Evolutionary conservation across 192 early-diverging fungal genomes (phyloP).

Genomic region (Mortierella hygrophila): DNA sequence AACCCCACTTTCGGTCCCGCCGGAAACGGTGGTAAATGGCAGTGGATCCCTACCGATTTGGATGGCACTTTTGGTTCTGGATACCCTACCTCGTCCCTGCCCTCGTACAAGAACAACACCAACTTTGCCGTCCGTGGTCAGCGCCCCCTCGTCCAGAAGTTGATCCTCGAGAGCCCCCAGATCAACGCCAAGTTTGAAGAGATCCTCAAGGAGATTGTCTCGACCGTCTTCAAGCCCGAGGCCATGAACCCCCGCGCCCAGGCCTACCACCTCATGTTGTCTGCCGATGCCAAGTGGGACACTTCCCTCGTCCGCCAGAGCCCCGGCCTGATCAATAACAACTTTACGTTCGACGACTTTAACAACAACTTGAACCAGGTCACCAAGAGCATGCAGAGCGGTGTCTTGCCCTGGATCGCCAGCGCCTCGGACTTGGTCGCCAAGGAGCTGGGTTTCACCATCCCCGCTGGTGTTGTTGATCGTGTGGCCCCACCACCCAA

Average conservation of each 20-base stretch:
- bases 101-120: conserved; percentile 24
- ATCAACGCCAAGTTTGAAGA: conserved; percentile 48
- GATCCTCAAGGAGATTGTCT: conserved; percentile 48
- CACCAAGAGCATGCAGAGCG: conserved; percentile 33
- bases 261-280: conserved; percentile 46
- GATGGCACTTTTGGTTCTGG: conserved; percentile 59
- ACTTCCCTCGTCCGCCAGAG: conserved; percentile 15
- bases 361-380: conserved; percentile 31
- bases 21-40: conserved; percentile 21
- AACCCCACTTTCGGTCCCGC: conserved; percentile 35
- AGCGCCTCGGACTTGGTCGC: conserved; percentile 17
- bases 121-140: conserved; percentile 15
- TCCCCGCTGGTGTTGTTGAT: conserved; percentile 30
- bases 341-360: conserved; percentile 34
- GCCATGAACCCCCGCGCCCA: conserved; percentile 41
- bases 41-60: conserved; percentile 57
- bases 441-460: conserved; percentile 23
- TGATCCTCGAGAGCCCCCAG: conserved; percentile 33
- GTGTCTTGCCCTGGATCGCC: conserved; percentile 31
- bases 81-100: conserved; percentile 11
- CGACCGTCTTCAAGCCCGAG: conserved; percentile 42
- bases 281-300: conserved; percentile 55
- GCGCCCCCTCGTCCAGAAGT: conserved; percentile 53
- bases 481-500: conserved; percentile 38
- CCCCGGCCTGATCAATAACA: conserved; percentile 25